Conservation (phyloP, 2,329 filamentous ascomycete genomes). For the Alternaria rosae region DNA sequence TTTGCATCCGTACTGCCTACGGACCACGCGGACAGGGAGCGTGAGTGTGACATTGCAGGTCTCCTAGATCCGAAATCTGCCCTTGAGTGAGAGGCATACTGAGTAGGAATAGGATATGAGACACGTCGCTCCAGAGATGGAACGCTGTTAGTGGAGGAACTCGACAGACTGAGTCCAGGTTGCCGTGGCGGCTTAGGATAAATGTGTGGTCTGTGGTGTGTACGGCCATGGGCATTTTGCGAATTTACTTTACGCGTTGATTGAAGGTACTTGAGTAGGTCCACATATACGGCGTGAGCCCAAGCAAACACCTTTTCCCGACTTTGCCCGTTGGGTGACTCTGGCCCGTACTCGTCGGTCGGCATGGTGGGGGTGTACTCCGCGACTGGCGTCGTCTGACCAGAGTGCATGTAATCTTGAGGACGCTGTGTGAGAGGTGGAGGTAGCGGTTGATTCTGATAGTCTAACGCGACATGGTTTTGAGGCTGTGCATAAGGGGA, state of each 20-base stretch:
- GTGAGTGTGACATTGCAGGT: constrained; percentile 34
- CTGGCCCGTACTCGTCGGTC: constrained; percentile 49
- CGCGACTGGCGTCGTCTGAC: constrained; percentile 38
- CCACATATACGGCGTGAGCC: constrained; percentile 58
- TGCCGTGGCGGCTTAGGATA: constrained; percentile 69
- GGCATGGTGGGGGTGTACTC: constrained; percentile 31
- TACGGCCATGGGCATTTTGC: constrained; percentile 52
- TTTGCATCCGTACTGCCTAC: constrained; percentile 20
- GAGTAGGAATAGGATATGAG: constrained; percentile 35
- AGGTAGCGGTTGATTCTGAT: constrained; percentile 33
- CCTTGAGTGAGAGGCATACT: constrained; percentile 26
- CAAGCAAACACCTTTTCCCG: constrained; percentile 56
- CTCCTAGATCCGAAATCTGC: constrained; percentile 28
- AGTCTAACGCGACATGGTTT: constrained; percentile 35
- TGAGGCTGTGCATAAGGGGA: constrained; percentile 35
- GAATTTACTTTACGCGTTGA: constrained; percentile 53
- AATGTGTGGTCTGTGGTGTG: constrained; percentile 62
- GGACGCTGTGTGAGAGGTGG: constrained; percentile 31
- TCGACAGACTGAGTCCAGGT: constrained; percentile 60
- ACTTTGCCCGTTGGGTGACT: constrained; percentile 53
- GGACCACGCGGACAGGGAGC: constrained; percentile 43
- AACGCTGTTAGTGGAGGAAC: constrained; percentile 29
- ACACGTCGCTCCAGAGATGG: constrained; percentile 49
- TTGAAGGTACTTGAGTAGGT: constrained; percentile 58
- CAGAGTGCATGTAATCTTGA: constrained; percentile 39